Conservation (phyloP, 2,329 filamentous ascomycete genomes). For the Ophiostoma triangulosporum region DNA sequence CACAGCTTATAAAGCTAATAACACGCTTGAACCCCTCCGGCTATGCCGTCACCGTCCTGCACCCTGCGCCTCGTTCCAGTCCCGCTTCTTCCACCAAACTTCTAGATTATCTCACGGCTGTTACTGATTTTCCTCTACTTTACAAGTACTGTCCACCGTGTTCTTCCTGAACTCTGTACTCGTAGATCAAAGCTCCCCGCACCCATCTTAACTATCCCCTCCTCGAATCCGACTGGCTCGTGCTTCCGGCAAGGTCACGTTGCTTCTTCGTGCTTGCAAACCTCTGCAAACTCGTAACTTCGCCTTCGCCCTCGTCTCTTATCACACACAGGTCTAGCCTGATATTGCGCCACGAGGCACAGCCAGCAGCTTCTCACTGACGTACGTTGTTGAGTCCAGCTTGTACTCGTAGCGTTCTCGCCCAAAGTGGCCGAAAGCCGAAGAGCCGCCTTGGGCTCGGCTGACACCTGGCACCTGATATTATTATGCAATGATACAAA, state of each 20-base stretch:
- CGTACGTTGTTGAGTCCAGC: neutral
- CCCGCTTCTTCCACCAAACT: neutral
- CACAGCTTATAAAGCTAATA: too few relatives aligned
- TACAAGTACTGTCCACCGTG: neutral
- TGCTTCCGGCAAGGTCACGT: neutral
- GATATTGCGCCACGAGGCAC: conserved; percentile 10
- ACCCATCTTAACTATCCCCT: neutral
- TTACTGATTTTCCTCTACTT: neutral
- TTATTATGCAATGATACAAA: too few relatives aligned
- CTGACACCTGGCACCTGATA: too few relatives aligned
- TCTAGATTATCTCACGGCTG: neutral
- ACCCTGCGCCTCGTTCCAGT: neutral
- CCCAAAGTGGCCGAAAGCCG: neutral
- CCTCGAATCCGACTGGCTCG: neutral
- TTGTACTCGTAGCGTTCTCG: too few relatives aligned
- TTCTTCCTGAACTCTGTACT: neutral
- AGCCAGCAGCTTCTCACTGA: neutral
- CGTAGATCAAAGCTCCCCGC: neutral
- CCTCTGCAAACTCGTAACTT: neutral
- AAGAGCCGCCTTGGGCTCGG: neutral
- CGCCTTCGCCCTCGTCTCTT: neutral
- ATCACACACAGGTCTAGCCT: neutral
- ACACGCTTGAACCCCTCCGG: neutral
- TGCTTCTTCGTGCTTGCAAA: neutral
- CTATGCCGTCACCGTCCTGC: neutral